Evolutionary conservation across 1,284 basidiomycete species (phyloP), one percentile per base, ranked within the genome.

Genomic region (Laetiporus sulphureus): DNA sequence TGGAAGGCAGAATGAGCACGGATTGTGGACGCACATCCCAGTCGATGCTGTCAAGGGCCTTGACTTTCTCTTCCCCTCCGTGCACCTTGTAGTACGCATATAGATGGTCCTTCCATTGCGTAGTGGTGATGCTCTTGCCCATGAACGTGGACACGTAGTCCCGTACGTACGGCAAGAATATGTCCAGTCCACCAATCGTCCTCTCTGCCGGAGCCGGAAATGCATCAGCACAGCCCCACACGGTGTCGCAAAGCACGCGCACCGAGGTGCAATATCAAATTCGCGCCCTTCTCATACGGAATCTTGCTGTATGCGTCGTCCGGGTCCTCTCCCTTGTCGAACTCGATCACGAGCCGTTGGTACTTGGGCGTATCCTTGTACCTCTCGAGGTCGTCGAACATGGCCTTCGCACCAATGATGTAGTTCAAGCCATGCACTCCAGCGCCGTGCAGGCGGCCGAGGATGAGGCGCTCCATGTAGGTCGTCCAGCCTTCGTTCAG

Each of bases 401-500:
- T 70, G 0, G 75, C 75, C 53, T 89, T 88, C 33, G 72, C 64
- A 18, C 92, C 91, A 48, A 89, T 25, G 41, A 59, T 44, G 46
- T 53, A 61, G 45, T 79, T 79, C 57, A 93, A 92, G 11, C 82
- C 90, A 25, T 95, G 83, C 45, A 89, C 80, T 0, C 83, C 79
- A 13, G 88, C 77, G 0, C 83, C 77, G 57, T 94, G 81, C 1
- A 95, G 67, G 38, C 73, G 68, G 51, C 84, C 71, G 31, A 86
- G 79, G 27, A 96, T 71, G 7, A 96, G 68, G 18, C 93, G 80
- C 63, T 99, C 95, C 37, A 91, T 83, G 59, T 94, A 97, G 1
- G 91, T 94, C 24, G 93, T 96, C 85, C 90, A 96, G 25, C 91
- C 80, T 64, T 93, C 91, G 61, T 93, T 94, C 37, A 94, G 76